phyloP scores from a whole-genome alignment of 306 rosid species.

The Rubus parviflorus region DNA sequence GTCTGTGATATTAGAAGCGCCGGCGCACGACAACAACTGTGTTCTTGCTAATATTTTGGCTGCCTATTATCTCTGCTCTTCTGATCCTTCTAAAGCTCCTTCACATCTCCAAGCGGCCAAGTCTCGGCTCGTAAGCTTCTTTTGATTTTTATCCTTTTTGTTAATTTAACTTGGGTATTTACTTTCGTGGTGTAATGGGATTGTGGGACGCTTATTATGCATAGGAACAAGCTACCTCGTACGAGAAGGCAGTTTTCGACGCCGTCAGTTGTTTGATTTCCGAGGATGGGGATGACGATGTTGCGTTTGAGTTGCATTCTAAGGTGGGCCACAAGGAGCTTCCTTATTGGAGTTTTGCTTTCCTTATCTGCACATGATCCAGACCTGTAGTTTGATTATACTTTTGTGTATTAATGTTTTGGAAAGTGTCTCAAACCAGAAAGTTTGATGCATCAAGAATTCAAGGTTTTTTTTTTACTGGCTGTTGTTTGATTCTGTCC shows the following conservation, averaged over 20 bases:
- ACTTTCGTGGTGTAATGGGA: background rate
- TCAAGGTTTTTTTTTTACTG: background rate
- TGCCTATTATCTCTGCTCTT: conserved; percentile 50
- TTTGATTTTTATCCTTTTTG: background rate
- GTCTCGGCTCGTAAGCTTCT: conserved; percentile 52
- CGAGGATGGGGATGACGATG: conserved; percentile 66
- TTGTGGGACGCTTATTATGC: background rate
- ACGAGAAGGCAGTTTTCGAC: conserved; percentile 74
- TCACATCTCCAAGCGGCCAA: conserved; percentile 54
- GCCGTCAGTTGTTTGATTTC: conserved; percentile 61
- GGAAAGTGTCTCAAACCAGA: background rate
- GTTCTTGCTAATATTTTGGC: conserved; percentile 81
- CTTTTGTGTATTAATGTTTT: background rate
- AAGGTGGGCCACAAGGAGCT: conserved; percentile 38
- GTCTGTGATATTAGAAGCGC: conserved; percentile 75
- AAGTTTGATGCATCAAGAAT: background rate
- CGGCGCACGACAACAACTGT: conserved; percentile 57
- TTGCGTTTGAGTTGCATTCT: conserved; percentile 60
- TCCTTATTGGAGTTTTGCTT: conserved; percentile 2
- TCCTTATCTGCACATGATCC: background rate
- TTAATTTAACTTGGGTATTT: background rate
- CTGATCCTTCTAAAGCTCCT: conserved; percentile 53
- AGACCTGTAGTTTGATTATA: background rate
- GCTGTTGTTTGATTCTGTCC: background rate
- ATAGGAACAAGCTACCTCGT: conserved; percentile 77